A percentile compares a stretch with the other conserved stretches of the same genome.
Evolutionary conservation across 23 red algal genomes (phyloP).

Genomic region (Cyanidioschyzon merolae): DNA sequence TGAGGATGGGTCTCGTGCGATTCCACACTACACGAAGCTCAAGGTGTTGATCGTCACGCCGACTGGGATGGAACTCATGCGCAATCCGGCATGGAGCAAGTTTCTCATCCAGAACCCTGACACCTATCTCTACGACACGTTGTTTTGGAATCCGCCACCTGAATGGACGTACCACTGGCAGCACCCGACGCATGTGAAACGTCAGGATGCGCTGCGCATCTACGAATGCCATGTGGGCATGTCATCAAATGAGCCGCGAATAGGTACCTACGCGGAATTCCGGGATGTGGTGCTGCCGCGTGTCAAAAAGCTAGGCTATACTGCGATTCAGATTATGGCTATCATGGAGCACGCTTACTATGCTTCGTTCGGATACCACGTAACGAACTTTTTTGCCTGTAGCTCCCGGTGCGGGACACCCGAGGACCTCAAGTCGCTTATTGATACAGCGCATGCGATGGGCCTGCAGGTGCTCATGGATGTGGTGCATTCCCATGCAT

Average conservation of each 20-base stretch:
- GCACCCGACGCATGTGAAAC: slow-evolving; percentile 30
- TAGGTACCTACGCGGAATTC: slow-evolving; percentile 83
- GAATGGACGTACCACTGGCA: slow-evolving; percentile 72
- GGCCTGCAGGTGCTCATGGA: slow-evolving; percentile 92
- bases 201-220: slow-evolving; percentile 52
- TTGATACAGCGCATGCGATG: slow-evolving; percentile 77
- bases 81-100: slow-evolving; percentile 87
- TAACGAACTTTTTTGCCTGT: slow-evolving; percentile 98
- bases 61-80: slow-evolving; percentile 57
- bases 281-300: slow-evolving; percentile 70
- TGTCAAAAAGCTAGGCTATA: slow-evolving; percentile 82
- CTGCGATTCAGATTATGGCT: slow-evolving; percentile 96
- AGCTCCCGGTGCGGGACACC: slow-evolving; percentile 57
- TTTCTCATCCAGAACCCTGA: slow-evolving; percentile 73
- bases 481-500: slow-evolving; percentile 88
- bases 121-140: slow-evolving; percentile 75
- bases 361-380: slow-evolving; percentile 96
- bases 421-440: slow-evolving; percentile 84
- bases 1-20: slow-evolving; percentile 56
- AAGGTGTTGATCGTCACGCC: slow-evolving; percentile 69
- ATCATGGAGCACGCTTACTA: slow-evolving; percentile 99
- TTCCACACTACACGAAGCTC: slow-evolving; percentile 68
- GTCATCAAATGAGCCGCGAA: slow-evolving; percentile 61
- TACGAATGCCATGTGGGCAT: slow-evolving; percentile 99
- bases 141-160: slow-evolving; percentile 81